phyloP scores from a whole-genome alignment of 495 filamentous ascomycete species.

The Astrothelium subdiscretum region DNA sequence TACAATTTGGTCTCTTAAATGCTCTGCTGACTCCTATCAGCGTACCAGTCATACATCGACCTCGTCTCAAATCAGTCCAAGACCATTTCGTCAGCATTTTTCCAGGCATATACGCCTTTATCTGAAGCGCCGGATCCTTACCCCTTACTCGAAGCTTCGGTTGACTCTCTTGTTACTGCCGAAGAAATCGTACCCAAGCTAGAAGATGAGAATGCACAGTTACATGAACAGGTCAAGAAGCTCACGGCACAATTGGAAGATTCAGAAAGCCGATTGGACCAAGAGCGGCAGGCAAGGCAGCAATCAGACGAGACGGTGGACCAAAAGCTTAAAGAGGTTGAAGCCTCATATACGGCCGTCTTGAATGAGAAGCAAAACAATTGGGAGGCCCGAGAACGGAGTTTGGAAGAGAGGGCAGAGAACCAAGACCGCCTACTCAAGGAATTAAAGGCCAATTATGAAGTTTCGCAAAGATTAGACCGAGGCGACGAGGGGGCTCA shows the following conservation, averaged over 20 bases:
- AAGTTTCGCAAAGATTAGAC: conserved; percentile 84
- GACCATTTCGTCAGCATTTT: conserved; percentile 76
- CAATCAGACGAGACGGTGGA: conserved; percentile 68
- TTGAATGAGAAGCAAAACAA: conserved; percentile 90
- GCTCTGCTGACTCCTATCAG: conserved; percentile 33
- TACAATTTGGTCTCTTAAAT: neutral
- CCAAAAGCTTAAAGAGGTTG: conserved; percentile 68
- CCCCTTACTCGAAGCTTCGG: conserved; percentile 86
- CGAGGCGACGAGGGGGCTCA: conserved; percentile 50
- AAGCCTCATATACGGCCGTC: conserved; percentile 84
- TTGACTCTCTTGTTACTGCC: conserved; percentile 81
- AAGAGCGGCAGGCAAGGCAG: conserved; percentile 59
- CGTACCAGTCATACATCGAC: conserved; percentile 96
- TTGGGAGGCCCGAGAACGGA: conserved; percentile 90
- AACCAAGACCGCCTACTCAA: conserved; percentile 86
- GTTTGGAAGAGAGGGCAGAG: conserved; percentile 83
- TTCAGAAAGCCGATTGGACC: conserved; percentile 60
- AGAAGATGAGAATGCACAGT: conserved; percentile 70
- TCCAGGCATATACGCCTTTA: conserved; percentile 82
- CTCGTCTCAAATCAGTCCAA: conserved; percentile 90
- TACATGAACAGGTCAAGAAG: conserved; percentile 64
- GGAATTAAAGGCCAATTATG: conserved; percentile 92
- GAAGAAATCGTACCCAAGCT: conserved; percentile 86
- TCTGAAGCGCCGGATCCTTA: conserved; percentile 97
- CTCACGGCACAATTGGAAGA: conserved; percentile 91